These are phyloP conservation scores for Colletotrichum acutatum DNA, from an alignment of 2,329 filamentous ascomycete genomes.

Conservation along the genomic window DNA sequence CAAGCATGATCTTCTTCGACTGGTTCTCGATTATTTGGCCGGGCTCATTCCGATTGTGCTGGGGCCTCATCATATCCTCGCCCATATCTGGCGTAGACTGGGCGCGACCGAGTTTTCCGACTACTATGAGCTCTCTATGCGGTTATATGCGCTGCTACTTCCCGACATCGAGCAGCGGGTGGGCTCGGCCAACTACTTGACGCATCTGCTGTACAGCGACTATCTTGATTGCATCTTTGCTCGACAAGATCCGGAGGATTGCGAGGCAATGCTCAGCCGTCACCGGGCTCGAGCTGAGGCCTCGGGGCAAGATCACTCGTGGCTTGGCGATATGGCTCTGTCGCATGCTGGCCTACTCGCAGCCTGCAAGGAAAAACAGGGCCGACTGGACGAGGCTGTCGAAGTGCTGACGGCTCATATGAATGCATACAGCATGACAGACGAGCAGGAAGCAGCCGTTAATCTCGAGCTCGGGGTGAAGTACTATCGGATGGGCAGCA, in stretches of 20 bases:
- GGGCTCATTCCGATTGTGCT: conserved; percentile 45
- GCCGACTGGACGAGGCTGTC: conserved; percentile 44
- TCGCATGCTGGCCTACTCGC: conserved; percentile 45
- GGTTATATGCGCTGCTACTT: conserved; percentile 44
- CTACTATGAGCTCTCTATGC: conserved; percentile 46
- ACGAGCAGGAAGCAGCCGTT: conserved; percentile 46
- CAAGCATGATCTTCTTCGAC: conserved; percentile 44
- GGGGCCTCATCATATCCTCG: conserved; percentile 43
- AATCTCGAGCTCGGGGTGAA: conserved; percentile 47
- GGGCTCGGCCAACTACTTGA: conserved; percentile 46
- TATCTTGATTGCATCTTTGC: conserved; percentile 47
- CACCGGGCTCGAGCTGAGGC: conserved; percentile 44
- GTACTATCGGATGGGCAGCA: conserved; percentile 43
- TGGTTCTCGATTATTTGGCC: conserved; percentile 46
- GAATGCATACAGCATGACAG: conserved; percentile 43
- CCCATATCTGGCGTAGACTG: conserved; percentile 45
- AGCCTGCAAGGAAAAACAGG: conserved; percentile 43
- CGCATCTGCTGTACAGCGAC: conserved; percentile 47
- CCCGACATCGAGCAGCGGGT: conserved; percentile 45
- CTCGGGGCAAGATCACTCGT: conserved; percentile 43
- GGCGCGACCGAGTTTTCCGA: conserved; percentile 45
- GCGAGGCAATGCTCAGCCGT: conserved; percentile 42
- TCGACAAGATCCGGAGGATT: conserved; percentile 40
- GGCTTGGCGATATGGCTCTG: conserved; percentile 46
- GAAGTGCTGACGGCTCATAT: conserved; percentile 42